Base-by-base conservation (phyloP, 352 stramenopile species). In the Phytopythium ostracodes region DNA sequence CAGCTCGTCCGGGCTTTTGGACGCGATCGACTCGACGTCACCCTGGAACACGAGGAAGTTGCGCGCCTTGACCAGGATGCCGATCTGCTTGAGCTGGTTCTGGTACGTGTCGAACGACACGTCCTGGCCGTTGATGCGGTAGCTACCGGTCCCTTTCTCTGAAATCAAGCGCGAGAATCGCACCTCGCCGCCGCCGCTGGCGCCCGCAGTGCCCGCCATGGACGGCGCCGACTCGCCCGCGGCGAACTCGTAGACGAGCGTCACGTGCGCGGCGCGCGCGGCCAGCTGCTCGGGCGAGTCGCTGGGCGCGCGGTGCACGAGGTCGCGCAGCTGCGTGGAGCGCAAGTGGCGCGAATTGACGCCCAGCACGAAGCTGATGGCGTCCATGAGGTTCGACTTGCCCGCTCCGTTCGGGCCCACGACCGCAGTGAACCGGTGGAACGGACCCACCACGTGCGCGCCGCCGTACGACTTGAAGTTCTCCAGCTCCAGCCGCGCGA, bases 11-110 rank as follows among this genome's bases (percentile, higher is more conserved):
- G 97, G 96, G 58, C 84, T 96, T 69, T 98, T 99, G 42, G 90
- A 95, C 1, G 97, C 96, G 59, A 99, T 97, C 29, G 84, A 96
- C 74, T 99, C 97, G 27, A 99, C 97, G 74, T 99, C 98, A 42
- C 97, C 97, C 61, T 99, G 98, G 75, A 99, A 99, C 8, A 99
- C 97, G 10, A 99, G 69, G 68, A 99, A 99, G 75, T 99, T 99
- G n/a, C 97, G 83, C 10, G 96, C 97, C 71, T 99, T 99, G 38
- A 99, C 89, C 27, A 99, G 77, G 27, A 99, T 97, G 6, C 97
- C 97, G 67, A 99, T 98, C 33, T 94, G 81, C 44, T 96, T 91
- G 6, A 99, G 83, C 54, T 89, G 84, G 11, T 76, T 70, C 75
- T 99, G 91, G 68, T 99, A 99, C 20, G 77, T 75, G 14, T 99